These are phyloP conservation scores for Halophytophthora batemanensis DNA, from an alignment of 352 stramenopile species.

Conservation along the genomic window DNA sequence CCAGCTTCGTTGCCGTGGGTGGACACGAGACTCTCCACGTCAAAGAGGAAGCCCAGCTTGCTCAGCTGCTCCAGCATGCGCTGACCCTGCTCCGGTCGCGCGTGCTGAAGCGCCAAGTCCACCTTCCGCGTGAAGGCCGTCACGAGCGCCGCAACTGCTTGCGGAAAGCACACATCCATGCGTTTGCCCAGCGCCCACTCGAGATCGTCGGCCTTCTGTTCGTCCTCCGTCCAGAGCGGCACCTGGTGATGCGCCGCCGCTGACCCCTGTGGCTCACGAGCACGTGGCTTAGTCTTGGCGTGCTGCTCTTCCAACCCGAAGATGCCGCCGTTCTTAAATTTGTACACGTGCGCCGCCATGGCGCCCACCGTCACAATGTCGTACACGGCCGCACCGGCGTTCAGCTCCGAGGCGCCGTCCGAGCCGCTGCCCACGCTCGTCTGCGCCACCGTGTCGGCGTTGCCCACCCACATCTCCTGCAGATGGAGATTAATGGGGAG, in stretches of 20 bases:
- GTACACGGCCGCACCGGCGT: constrained; percentile 46
- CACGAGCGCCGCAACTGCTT: constrained; percentile 74
- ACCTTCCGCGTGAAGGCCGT: constrained; percentile 82
- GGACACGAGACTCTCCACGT: constrained; percentile 82
- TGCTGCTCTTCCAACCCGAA: constrained; percentile 71
- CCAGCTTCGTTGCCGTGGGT: constrained; percentile 86
- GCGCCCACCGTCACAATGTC: constrained; percentile 85
- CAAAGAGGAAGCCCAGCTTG: constrained; percentile 79
- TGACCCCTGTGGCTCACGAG: constrained; percentile 45
- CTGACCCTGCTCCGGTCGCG: constrained; percentile 36
- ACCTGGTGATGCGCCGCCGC: constrained; percentile 51
- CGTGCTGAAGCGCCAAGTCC: constrained; percentile 66
- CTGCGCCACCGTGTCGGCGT: constrained; percentile 35
- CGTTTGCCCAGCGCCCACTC: constrained; percentile 79
- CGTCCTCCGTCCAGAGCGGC: constrained; percentile 77
- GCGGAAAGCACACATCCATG: constrained; percentile 84
- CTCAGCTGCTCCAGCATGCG: constrained; percentile 75
- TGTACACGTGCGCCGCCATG: constrained; percentile 86
- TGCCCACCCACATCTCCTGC: constrained; percentile 86
- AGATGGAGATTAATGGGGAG: constrained; percentile 84
- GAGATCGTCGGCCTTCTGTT: constrained; percentile 75
- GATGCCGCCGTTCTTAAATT: constrained; percentile 86
- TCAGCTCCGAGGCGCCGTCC: constrained; percentile 23
- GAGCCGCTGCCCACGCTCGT: constrained; percentile 24
- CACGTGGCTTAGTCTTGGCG: constrained; percentile 62